Conservation (phyloP, 1,284 basidiomycete genomes). For the Ganoderma multipileum region DNA sequence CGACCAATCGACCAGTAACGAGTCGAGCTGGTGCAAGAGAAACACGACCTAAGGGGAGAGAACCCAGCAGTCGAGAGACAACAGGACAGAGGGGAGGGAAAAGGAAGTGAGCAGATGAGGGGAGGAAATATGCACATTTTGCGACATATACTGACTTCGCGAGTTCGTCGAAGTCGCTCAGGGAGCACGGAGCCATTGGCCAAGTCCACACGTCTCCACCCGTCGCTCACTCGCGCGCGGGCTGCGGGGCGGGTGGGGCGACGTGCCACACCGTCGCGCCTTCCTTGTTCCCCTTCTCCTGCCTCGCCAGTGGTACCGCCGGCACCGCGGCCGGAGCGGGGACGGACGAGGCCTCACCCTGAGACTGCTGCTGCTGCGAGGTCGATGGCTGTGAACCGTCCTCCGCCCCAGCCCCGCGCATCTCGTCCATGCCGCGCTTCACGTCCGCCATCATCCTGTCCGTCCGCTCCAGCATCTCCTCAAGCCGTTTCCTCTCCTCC, state of each 20-base stretch:
- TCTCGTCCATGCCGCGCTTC: constrained; percentile 76
- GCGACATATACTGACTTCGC: constrained; percentile 5
- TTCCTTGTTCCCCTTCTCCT: constrained; percentile 39
- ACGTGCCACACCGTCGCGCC: constrained; percentile 43
- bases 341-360: constrained; percentile 12
- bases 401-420: constrained; percentile 46
- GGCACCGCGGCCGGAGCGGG: constrained; percentile 17
- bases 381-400: constrained; percentile 13
- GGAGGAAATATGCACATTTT: constrained; percentile 20
- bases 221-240: constrained; percentile 36
- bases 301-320: constrained; percentile 40
- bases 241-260: constrained; percentile 32
- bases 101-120: background rate
- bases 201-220: constrained; percentile 6
- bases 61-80: background rate
- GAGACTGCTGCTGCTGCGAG: constrained; percentile 22
- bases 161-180: background rate
- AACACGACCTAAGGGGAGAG: constrained; percentile 1
- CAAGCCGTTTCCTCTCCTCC: constrained; percentile 64
- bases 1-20: constrained; percentile 11
- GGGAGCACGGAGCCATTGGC: background rate
- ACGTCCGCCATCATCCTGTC: constrained; percentile 74
- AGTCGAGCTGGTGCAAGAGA: constrained; percentile 6
- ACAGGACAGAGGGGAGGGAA: background rate
- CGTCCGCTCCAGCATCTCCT: constrained; percentile 77